Conservation (phyloP, 2,329 filamentous ascomycete genomes). For the Calonectria fujianensis region DNA sequence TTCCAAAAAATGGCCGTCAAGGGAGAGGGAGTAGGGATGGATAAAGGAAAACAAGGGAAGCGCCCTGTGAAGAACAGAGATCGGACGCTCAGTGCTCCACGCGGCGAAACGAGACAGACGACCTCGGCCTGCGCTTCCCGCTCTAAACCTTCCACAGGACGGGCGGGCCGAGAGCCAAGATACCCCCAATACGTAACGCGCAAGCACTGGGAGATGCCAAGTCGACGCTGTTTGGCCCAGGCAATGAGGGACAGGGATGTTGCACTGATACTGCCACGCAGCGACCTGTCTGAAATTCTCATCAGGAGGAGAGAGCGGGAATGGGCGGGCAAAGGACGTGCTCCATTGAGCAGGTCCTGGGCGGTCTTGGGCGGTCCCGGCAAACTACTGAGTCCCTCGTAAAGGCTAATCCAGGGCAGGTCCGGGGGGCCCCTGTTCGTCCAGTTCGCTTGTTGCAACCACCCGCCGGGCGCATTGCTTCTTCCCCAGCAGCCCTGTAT, state of each 20-base stretch:
- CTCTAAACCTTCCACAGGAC: slow-evolving; percentile 19
- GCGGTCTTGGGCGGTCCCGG: slow-evolving; percentile 9
- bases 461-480: slow-evolving; percentile 27
- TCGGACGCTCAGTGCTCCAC: slow-evolving; percentile 17
- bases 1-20: slow-evolving; percentile 3
- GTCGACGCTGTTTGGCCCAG: not conserved
- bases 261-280: slow-evolving; percentile 4
- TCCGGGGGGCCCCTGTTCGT: slow-evolving; percentile 21
- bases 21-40: slow-evolving; percentile 11
- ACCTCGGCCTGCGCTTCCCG: slow-evolving; percentile 21
- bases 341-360: slow-evolving; percentile 4
- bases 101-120: slow-evolving; percentile 3
- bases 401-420: slow-evolving; percentile 24
- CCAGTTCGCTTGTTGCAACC: slow-evolving; percentile 9
- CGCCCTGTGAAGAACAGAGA: slow-evolving; percentile 14
- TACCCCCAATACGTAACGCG: slow-evolving; percentile 18
- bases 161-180: slow-evolving; percentile 11
- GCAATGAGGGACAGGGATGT: slow-evolving; percentile 2
- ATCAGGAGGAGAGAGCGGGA: slow-evolving; percentile 9
- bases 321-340: not conserved
- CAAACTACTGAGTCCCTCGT: not conserved
- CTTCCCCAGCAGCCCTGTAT: slow-evolving; percentile 20
- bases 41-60: slow-evolving; percentile 12
- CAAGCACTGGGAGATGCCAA: slow-evolving; percentile 20
- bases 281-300: slow-evolving; percentile 5